A percentile compares a stretch with the other conserved stretches of the same genome.
Conservation (phyloP, 345 rosid species). For the Balakata baccata region DNA sequence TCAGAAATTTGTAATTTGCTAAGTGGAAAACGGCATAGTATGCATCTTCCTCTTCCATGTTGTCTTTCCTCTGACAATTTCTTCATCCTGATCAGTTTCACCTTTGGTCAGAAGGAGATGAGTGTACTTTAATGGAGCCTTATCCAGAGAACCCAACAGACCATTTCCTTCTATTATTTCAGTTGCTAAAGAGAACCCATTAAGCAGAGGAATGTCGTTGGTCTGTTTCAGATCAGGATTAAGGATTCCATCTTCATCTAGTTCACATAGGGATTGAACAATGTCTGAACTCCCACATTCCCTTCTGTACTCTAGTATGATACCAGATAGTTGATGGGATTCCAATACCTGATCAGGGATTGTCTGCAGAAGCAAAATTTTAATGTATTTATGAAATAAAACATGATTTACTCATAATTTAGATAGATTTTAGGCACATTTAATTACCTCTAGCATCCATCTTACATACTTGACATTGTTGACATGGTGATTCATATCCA, state of each 20-base stretch:
- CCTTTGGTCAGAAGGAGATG: conserved; percentile 50
- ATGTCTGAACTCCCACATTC: conserved; percentile 56
- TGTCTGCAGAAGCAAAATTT: conserved; percentile 28
- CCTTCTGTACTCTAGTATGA: conserved; percentile 49
- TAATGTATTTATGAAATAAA: no score
- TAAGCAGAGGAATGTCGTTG: conserved; percentile 21
- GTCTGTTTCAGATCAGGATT: conserved; percentile 18
- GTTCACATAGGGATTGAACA: conserved; percentile 58
- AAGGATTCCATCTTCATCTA: conserved; percentile 44
- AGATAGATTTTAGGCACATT: background rate
- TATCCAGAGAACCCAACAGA: conserved; percentile 33
- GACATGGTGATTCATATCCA: conserved; percentile 75
- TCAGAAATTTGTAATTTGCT: background rate
- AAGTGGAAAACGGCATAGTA: conserved; percentile 22
- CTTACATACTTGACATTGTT: conserved; percentile 67
- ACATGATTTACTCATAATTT: no score
- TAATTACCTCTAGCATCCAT: conserved; percentile 72
- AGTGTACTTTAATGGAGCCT: conserved; percentile 36
- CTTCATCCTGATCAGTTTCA: conserved; percentile 29
- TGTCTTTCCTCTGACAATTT: conserved; percentile 61
- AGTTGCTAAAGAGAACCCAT: conserved; percentile 40
- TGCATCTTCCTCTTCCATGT: conserved; percentile 46
- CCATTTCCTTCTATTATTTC: conserved; percentile 46
- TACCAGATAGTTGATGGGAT: conserved; percentile 42
- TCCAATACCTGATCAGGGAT: conserved; percentile 52